Percentiles rank a stretch among this genome's conserved stretches.
These are phyloP conservation scores for Mucor irregularis DNA, from an alignment of 371 early-diverging fungal genomes.

Conservation along the genomic window DNA sequence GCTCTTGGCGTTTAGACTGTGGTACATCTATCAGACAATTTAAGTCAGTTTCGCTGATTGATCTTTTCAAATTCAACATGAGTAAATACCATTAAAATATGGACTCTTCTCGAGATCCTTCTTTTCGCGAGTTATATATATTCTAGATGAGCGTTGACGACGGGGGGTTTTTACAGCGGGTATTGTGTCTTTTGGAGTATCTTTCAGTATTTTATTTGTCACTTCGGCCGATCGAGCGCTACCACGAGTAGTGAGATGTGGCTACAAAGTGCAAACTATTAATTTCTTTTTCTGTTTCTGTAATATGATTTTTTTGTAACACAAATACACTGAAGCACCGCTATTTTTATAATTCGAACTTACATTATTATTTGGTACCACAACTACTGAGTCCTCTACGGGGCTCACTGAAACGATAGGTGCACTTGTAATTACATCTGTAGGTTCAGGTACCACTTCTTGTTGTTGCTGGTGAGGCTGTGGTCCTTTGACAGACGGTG, in stretches of 20 bases:
- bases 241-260: slow-evolving; percentile 10
- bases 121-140: slow-evolving; percentile 70
- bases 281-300: neutral
- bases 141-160: slow-evolving; percentile 82
- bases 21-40: slow-evolving; percentile 64
- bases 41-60: neutral
- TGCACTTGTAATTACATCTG: neutral
- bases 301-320: slow-evolving; percentile 1
- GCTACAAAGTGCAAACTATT: too few species aligned
- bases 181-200: slow-evolving; percentile 80
- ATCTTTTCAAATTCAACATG: too few species aligned
- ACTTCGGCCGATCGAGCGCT: slow-evolving; percentile 23
- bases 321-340: slow-evolving; percentile 9
- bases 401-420: neutral
- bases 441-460: neutral
- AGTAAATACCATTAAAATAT: slow-evolving; percentile 78
- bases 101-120: slow-evolving; percentile 79
- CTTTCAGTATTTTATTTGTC: slow-evolving; percentile 26
- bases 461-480: neutral
- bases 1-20: slow-evolving; percentile 69
- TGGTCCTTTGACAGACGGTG: neutral
- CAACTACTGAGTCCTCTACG: neutral
- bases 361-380: slow-evolving; percentile 7
- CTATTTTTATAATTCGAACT: slow-evolving; percentile 1
- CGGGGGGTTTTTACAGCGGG: slow-evolving; percentile 80